These are phyloP conservation scores for Hymenoscyphus scutula DNA, from an alignment of 2,329 filamentous ascomycete species.

Conservation along the genomic window DNA sequence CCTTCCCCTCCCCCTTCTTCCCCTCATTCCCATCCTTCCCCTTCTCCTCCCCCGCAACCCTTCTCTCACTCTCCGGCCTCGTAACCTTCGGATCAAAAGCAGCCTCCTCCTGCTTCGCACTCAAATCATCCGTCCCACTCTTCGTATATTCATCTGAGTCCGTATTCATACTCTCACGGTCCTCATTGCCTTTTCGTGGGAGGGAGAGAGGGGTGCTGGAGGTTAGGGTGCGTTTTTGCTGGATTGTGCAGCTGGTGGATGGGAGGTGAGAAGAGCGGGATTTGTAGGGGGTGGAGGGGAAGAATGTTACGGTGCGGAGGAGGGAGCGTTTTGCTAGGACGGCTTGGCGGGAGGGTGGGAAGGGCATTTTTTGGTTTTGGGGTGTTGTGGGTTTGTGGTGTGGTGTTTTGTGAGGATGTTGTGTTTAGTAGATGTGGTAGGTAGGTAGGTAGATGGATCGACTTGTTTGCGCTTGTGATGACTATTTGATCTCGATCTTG, in stretches of 20 bases:
- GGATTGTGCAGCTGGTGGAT: background rate
- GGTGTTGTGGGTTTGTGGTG: background rate
- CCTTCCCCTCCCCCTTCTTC: background rate
- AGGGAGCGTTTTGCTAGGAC: conserved; percentile 9
- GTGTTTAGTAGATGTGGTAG: background rate
- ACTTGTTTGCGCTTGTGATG: background rate
- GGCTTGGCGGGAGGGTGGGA: conserved; percentile 8
- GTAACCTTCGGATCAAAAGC: conserved; percentile 71
- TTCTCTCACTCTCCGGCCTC: conserved; percentile 59
- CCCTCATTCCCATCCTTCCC: conserved; percentile 5
- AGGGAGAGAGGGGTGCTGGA: background rate
- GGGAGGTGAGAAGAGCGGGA: background rate
- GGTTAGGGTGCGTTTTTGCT: no score
- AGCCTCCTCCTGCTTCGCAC: conserved; percentile 53
- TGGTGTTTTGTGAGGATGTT: background rate
- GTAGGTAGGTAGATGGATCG: no score
- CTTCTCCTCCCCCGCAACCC: conserved; percentile 40
- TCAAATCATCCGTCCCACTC: conserved; percentile 60
- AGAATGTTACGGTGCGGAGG: conserved; percentile 5
- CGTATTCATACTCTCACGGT: conserved; percentile 63
- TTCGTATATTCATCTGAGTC: conserved; percentile 65
- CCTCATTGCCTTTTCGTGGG: conserved; percentile 47
- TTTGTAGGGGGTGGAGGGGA: conserved; percentile 39
- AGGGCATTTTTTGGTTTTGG: conserved; percentile 11
- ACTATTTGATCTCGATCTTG: background rate